Evolutionary conservation across 768 basidiomycete species (phyloP).

Genomic region (Clathrus columnatus): DNA sequence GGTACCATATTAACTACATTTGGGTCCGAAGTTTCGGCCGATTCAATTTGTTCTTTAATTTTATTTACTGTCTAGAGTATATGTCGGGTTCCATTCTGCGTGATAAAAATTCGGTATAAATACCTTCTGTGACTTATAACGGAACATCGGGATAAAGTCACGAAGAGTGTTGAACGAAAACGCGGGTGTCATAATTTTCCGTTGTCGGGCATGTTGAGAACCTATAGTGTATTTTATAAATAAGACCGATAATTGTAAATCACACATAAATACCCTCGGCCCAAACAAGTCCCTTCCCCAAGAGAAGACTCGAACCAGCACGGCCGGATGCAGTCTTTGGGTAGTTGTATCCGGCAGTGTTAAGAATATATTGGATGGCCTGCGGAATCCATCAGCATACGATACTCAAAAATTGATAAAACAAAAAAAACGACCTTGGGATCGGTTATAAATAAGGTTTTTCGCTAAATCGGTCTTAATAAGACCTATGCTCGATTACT

Average conservation of each 20-base stretch:
- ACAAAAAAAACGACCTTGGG: not conserved
- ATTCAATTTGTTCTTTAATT: slow-evolving; percentile 18
- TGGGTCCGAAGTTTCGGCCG: slow-evolving; percentile 1
- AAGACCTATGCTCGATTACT: too few species aligned
- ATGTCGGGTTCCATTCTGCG: not conserved
- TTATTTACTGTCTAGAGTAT: slow-evolving; percentile 15
- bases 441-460: not conserved
- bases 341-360: slow-evolving; percentile 49
- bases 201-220: slow-evolving; percentile 20
- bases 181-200: slow-evolving; percentile 23
- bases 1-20: slow-evolving; percentile 15
- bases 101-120: not conserved
- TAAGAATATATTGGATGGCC: slow-evolving; percentile 47
- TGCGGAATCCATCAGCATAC: slow-evolving; percentile 14
- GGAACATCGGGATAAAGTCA: slow-evolving; percentile 21
- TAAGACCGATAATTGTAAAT: not conserved
- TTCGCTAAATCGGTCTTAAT: too few species aligned
- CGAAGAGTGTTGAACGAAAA: slow-evolving; percentile 20
- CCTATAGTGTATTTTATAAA: slow-evolving; percentile 9
- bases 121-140: slow-evolving; percentile 15
- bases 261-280: slow-evolving; percentile 11
- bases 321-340: slow-evolving; percentile 23
- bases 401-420: not conserved
- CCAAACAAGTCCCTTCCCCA: slow-evolving; percentile 18
- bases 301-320: slow-evolving; percentile 12